Percentiles rank a stretch among this genome's conserved stretches.
Evolutionary conservation across 352 stramenopile genomes (phyloP).

Genomic region (Aphanomyces euteiches): DNA sequence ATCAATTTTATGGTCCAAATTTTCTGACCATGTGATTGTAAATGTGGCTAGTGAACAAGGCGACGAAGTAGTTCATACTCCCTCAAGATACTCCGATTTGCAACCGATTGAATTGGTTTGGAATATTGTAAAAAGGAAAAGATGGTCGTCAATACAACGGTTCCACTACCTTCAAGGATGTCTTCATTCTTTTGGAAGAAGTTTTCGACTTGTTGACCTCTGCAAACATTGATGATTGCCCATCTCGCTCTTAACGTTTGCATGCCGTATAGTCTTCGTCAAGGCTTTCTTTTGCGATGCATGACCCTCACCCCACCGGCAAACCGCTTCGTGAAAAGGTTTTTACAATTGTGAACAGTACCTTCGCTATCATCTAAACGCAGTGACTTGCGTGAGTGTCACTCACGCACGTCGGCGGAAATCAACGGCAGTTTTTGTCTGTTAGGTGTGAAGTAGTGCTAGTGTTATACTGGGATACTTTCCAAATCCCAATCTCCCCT

Average conservation of each 20-base stretch:
- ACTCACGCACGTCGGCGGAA: no score
- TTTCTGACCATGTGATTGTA: conserved; percentile 17
- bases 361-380: no score
- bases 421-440: no score
- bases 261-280: no score
- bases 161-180: neutral
- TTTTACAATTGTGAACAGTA: no score
- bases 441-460: no score
- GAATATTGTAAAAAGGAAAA: conserved; percentile 10
- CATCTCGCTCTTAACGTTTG: no score
- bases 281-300: no score
- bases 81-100: neutral
- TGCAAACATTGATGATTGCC: neutral
- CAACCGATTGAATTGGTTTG: conserved; percentile 21
- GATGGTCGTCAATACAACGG: conserved; percentile 14
- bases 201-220: neutral
- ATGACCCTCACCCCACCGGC: no score
- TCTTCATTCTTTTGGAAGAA: neutral
- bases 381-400: no score
- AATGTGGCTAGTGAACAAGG: conserved; percentile 2
- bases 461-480: conserved; percentile 5
- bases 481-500: no score
- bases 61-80: neutral
- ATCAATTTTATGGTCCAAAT: conserved; percentile 4
- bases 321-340: no score